A percentile compares a stretch with the other conserved stretches of the same genome.
phyloP scores from a whole-genome alignment of 2,329 filamentous ascomycete genomes.

The Aspergillus sp. region DNA sequence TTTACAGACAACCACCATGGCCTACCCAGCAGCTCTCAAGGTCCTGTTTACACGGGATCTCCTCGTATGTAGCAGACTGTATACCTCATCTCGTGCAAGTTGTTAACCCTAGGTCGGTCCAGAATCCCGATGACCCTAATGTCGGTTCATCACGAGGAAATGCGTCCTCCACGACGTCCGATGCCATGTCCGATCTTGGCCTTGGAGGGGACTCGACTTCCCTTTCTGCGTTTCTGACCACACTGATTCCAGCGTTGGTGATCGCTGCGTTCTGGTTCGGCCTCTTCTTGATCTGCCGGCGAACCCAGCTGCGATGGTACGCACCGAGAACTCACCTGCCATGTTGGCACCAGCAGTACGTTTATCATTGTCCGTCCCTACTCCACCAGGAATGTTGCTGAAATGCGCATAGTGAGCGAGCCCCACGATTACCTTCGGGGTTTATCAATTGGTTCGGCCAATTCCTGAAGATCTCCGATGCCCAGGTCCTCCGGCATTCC shows the following conservation, averaged over 20 bases:
- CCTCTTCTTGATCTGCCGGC: slow-evolving; percentile 50
- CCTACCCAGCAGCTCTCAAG: not conserved
- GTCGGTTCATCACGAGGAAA: slow-evolving; percentile 45
- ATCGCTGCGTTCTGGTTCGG: slow-evolving; percentile 48
- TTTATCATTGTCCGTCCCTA: not conserved
- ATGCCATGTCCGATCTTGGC: slow-evolving; percentile 33
- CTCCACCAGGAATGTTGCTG: not conserved
- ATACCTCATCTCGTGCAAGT: not conserved
- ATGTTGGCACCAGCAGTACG: slow-evolving; percentile 45
- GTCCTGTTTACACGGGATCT: slow-evolving; percentile 6
- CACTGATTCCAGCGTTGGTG: slow-evolving; percentile 50
- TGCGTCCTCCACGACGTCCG: slow-evolving; percentile 38
- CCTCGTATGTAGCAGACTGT: slow-evolving; percentile 13
- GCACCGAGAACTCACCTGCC: slow-evolving; percentile 47
- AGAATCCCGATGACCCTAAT: slow-evolving; percentile 46
- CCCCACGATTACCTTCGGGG: slow-evolving; percentile 49
- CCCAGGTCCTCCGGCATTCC: slow-evolving; percentile 82
- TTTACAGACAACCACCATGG: slow-evolving; percentile 8
- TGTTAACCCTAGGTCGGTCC: not conserved
- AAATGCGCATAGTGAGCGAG: slow-evolving; percentile 44
- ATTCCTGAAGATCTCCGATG: slow-evolving; percentile 64
- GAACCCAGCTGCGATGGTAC: slow-evolving; percentile 50
- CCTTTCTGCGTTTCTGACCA: slow-evolving; percentile 50
- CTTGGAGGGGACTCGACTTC: slow-evolving; percentile 49
- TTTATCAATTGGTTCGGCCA: slow-evolving; percentile 58